phyloP scores from a whole-genome alignment of 2,329 filamentous ascomycete species.

The Chaetoscypha palmicola region DNA sequence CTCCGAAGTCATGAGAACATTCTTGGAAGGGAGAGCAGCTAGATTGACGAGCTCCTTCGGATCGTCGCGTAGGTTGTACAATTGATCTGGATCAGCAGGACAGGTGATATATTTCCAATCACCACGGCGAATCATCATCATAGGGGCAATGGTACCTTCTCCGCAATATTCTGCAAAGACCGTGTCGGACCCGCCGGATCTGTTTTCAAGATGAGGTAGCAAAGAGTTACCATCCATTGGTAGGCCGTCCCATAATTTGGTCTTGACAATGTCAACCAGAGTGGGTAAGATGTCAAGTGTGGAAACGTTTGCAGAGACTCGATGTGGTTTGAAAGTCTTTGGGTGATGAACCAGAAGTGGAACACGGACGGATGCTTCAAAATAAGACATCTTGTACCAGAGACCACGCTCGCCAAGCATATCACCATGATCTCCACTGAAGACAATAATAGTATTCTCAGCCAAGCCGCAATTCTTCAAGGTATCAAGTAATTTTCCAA shows the following conservation, averaged over 20 bases:
- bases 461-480: slow-evolving; percentile 73
- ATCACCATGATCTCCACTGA: slow-evolving; percentile 89
- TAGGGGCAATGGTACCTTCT: slow-evolving; percentile 79
- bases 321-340: slow-evolving; percentile 64
- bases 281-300: slow-evolving; percentile 88
- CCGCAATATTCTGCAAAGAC: slow-evolving; percentile 95
- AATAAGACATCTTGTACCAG: slow-evolving; percentile 99
- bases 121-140: slow-evolving; percentile 90
- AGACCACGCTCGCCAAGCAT: slow-evolving; percentile 90
- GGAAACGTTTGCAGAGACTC: slow-evolving; percentile 76
- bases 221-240: slow-evolving; percentile 82
- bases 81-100: slow-evolving; percentile 73
- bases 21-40: slow-evolving; percentile 34
- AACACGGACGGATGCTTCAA: slow-evolving; percentile 83
- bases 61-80: slow-evolving; percentile 73
- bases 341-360: slow-evolving; percentile 82
- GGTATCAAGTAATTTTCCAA: slow-evolving; percentile 72
- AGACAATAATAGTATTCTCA: slow-evolving; percentile 84
- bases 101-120: slow-evolving; percentile 89
- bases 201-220: slow-evolving; percentile 65
- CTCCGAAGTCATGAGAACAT: slow-evolving; percentile 28
- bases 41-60: slow-evolving; percentile 33
- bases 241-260: slow-evolving; percentile 60
- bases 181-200: slow-evolving; percentile 64
- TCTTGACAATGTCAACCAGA: slow-evolving; percentile 74